These are phyloP conservation scores for Sporothrix schenckii DNA, from an alignment of 2,329 filamentous ascomycete species.

Conservation along the genomic window DNA sequence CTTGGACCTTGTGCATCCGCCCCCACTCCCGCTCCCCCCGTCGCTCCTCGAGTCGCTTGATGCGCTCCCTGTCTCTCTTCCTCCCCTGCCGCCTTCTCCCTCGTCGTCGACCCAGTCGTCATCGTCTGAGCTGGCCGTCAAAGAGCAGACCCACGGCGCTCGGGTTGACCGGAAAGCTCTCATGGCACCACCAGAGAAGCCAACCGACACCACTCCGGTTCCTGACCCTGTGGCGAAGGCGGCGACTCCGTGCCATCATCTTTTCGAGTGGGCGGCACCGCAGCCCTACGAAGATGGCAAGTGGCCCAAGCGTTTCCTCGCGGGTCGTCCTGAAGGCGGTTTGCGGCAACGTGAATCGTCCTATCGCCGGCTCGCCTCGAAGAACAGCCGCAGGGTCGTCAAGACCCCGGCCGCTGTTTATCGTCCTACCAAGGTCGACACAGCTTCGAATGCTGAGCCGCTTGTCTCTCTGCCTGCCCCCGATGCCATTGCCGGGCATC, in stretches of 20 bases:
- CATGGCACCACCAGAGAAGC: not conserved
- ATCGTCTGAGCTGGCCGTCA: not conserved
- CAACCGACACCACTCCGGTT: not conserved
- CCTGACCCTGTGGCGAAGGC: not conserved
- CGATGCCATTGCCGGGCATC: conserved; percentile 12
- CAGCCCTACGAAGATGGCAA: not conserved
- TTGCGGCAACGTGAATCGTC: not conserved
- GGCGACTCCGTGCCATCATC: not conserved
- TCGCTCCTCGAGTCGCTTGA: not conserved
- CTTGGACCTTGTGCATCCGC: conserved; percentile 5
- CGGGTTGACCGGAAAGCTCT: not conserved
- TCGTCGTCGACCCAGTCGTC: not conserved
- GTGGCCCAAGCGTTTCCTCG: conserved; percentile 19
- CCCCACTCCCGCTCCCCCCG: not conserved
- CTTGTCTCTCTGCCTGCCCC: not conserved
- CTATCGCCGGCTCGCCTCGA: not conserved
- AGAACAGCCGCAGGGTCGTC: conserved; percentile 8
- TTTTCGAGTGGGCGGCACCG: conserved; percentile 1
- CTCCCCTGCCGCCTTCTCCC: conserved; percentile 5
- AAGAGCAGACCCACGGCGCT: not conserved
- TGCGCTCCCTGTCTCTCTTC: not conserved
- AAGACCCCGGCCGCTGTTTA: conserved; percentile 9
- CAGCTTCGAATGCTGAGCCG: conserved; percentile 9
- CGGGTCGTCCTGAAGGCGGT: not conserved
- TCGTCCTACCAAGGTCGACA: conserved; percentile 11